Percentiles rank a stretch among this genome's conserved stretches.
Conservation (phyloP, 805 yeast genomes). For the Candida sphagnicola region DNA sequence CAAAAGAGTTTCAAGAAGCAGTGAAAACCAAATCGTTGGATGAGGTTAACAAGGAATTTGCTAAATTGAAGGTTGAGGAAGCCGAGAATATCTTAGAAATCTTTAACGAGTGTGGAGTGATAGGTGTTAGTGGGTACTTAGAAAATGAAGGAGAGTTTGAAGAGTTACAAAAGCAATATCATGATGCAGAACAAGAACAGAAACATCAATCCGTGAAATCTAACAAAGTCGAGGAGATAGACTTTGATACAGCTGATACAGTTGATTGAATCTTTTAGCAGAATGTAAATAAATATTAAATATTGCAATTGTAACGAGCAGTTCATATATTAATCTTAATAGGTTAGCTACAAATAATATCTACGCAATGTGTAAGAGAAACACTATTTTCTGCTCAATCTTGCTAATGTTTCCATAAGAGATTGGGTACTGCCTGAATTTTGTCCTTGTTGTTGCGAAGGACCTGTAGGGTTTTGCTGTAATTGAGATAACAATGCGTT, state of each 20-base stretch:
- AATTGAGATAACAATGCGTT: slow-evolving; percentile 24
- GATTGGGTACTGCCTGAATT: slow-evolving; percentile 17
- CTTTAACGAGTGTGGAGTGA: slow-evolving; percentile 76
- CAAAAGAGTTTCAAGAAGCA: slow-evolving; percentile 67
- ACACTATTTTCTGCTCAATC: slow-evolving; percentile 27
- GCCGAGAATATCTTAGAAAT: slow-evolving; percentile 75
- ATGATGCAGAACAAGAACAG: slow-evolving; percentile 16
- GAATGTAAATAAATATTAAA: not conserved
- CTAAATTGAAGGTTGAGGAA: slow-evolving; percentile 62
- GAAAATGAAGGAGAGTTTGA: slow-evolving; percentile 71
- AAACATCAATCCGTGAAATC: slow-evolving; percentile 3
- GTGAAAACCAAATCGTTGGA: slow-evolving; percentile 68
- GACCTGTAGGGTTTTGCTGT: slow-evolving; percentile 11
- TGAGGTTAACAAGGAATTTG: slow-evolving; percentile 79
- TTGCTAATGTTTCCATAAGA: slow-evolving; percentile 35
- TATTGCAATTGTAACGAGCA: not conserved
- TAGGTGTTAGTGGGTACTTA: slow-evolving; percentile 72
- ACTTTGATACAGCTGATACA: slow-evolving; percentile 15
- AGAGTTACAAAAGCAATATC: slow-evolving; percentile 47
- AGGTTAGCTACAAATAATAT: not conserved
- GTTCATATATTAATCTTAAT: slow-evolving; percentile 1
- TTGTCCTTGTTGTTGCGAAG: slow-evolving; percentile 10
- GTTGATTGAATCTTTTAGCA: slow-evolving; percentile 19
- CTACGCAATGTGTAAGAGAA: not conserved
- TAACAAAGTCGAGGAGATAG: slow-evolving; percentile 8